These are phyloP conservation scores for Agapanthus africanus DNA, from an alignment of 106 monocot genomes.

Conservation along the genomic window DNA sequence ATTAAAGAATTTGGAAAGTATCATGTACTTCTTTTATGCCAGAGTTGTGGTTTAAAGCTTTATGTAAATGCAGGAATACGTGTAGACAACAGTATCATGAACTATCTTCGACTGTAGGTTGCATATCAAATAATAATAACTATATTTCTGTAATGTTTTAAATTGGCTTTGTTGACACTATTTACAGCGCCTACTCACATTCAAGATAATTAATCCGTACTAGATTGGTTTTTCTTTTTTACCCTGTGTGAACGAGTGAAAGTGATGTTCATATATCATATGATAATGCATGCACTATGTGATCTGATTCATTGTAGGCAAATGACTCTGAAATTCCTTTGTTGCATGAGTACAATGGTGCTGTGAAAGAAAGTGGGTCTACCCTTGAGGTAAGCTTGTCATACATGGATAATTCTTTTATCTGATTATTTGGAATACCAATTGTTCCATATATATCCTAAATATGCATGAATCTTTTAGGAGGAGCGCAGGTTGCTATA, in stretches of 20 bases:
- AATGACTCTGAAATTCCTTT: constrained; percentile 97
- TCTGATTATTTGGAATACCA: constrained; percentile 8
- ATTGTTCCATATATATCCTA: background rate
- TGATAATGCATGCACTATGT: background rate
- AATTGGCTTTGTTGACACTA: background rate
- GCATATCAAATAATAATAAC: background rate
- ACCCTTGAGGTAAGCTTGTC: constrained; percentile 57
- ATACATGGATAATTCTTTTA: background rate
- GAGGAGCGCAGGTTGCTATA: constrained; percentile 89
- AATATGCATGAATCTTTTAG: constrained; percentile 23
- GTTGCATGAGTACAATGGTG: constrained; percentile 60
- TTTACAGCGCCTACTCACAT: background rate
- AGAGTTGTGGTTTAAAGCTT: background rate
- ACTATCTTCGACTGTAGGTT: too few relatives aligned
- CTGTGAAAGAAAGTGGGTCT: constrained; percentile 34
- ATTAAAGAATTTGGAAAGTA: background rate
- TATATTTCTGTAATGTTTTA: background rate
- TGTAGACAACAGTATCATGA: too few relatives aligned
- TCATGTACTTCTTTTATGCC: background rate
- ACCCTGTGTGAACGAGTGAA: too few relatives aligned
- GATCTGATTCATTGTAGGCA: constrained; percentile 27
- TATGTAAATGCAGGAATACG: background rate
- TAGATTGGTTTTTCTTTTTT: background rate
- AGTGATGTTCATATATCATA: background rate
- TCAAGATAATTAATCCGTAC: background rate